Conservation (phyloP, 805 yeast species). For the Candida vaughaniae region DNA sequence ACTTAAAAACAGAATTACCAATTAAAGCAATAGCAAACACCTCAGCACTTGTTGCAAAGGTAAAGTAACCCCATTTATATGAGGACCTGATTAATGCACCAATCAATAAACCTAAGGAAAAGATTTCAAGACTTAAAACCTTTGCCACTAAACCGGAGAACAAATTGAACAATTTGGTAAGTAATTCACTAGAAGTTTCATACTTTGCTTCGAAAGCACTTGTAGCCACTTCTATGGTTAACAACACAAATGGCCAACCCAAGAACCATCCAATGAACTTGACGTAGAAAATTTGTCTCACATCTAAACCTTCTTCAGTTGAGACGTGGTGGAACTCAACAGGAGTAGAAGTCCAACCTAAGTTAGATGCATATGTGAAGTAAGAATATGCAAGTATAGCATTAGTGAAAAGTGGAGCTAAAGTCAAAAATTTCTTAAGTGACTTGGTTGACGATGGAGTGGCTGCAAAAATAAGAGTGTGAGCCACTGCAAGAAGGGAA, state of each 20-base stretch:
- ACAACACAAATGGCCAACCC: conserved; percentile 46
- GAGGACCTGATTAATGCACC: conserved; percentile 54
- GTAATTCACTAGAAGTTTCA: conserved; percentile 27
- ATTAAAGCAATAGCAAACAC: conserved; percentile 39
- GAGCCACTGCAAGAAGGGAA: conserved; percentile 33
- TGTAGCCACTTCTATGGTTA: conserved; percentile 30
- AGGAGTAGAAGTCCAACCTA: conserved; percentile 51
- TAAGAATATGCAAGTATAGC: conserved; percentile 48
- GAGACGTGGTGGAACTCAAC: conserved; percentile 51
- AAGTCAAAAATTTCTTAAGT: conserved; percentile 33
- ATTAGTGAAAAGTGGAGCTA: conserved; percentile 43
- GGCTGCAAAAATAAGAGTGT: conserved; percentile 23
- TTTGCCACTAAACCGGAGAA: conserved; percentile 41
- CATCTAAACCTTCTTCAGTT: conserved; percentile 24
- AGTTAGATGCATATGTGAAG: conserved; percentile 56
- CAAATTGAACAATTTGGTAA: conserved; percentile 26
- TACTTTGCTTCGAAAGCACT: conserved; percentile 30
- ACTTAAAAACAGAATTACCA: conserved; percentile 7
- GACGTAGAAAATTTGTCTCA: conserved; percentile 56
- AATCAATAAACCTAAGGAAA: conserved; percentile 54
- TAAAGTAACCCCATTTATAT: conserved; percentile 71
- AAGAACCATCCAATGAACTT: conserved; percentile 59
- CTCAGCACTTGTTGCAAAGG: conserved; percentile 48
- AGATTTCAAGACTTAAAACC: conserved; percentile 44
- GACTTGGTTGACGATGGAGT: conserved; percentile 22